These are phyloP conservation scores for Amesomyces nigricolor DNA, from an alignment of 2,329 filamentous ascomycete species.

Conservation along the genomic window DNA sequence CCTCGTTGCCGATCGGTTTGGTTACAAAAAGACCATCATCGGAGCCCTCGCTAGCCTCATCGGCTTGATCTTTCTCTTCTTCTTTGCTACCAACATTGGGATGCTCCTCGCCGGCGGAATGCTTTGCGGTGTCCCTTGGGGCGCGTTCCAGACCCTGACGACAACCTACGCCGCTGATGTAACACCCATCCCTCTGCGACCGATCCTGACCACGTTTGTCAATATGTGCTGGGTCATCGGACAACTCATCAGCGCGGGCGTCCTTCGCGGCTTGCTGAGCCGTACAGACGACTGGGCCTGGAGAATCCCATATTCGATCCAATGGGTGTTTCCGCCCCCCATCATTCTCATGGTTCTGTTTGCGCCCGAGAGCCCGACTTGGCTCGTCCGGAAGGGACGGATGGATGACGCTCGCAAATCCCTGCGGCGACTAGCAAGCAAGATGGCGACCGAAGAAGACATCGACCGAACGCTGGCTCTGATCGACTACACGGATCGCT, in stretches of 20 bases:
- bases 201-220: slow-evolving; percentile 50
- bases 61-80: slow-evolving; percentile 47
- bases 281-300: slow-evolving; percentile 39
- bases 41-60: slow-evolving; percentile 38
- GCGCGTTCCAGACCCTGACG: slow-evolving; percentile 40
- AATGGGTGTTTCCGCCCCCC: slow-evolving; percentile 44
- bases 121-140: slow-evolving; percentile 38
- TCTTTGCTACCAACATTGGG: slow-evolving; percentile 45
- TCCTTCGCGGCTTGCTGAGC: slow-evolving; percentile 34
- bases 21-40: slow-evolving; percentile 47
- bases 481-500: slow-evolving; percentile 39
- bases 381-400: too few relatives aligned
- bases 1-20: slow-evolving; percentile 35
- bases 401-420: too few relatives aligned
- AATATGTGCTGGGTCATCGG: slow-evolving; percentile 56
- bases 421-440: slow-evolving; percentile 15
- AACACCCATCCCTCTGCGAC: slow-evolving; percentile 41
- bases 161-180: slow-evolving; percentile 49
- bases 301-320: slow-evolving; percentile 42
- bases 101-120: slow-evolving; percentile 46
- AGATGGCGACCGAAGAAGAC: slow-evolving; percentile 31
- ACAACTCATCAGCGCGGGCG: slow-evolving; percentile 43
- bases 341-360: slow-evolving; percentile 37
- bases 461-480: slow-evolving; percentile 36
- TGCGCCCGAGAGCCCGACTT: slow-evolving; percentile 35